A percentile compares a stretch with the other conserved stretches of the same genome.
Conservation (phyloP, 2,329 filamentous ascomycete species). For the Penicillium psychrosexuale region DNA sequence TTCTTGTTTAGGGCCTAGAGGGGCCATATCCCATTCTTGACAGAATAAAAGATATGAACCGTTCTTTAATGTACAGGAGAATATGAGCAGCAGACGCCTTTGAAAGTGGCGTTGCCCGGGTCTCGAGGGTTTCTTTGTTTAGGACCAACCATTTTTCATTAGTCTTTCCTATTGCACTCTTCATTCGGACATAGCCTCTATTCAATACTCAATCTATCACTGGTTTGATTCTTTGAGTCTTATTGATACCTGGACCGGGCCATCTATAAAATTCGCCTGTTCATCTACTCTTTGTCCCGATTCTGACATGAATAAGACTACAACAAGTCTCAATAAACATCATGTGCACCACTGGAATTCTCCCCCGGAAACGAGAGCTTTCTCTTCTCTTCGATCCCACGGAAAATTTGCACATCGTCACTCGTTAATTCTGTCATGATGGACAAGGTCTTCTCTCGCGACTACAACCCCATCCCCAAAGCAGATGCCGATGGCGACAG, state of each 20-base stretch:
- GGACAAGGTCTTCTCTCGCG: slow-evolving; percentile 1
- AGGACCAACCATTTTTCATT: background rate
- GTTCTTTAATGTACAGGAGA: background rate
- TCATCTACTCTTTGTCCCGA: slow-evolving; percentile 2
- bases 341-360: background rate
- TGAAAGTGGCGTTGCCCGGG: background rate
- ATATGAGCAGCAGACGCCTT: background rate
- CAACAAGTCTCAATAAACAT: background rate
- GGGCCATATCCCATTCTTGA: no score
- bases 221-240: background rate
- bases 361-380: background rate
- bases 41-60: background rate
- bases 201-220: background rate
- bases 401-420: background rate
- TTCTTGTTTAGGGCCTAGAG: no score
- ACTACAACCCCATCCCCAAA: slow-evolving; percentile 4
- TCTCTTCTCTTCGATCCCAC: background rate
- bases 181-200: background rate
- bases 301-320: background rate
- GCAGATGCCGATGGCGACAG: slow-evolving; percentile 3
- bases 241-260: background rate
- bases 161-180: background rate
- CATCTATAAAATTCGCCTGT: background rate
- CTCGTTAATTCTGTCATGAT: background rate
- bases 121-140: slow-evolving; percentile 4